Percentiles rank a stretch among this genome's conserved stretches.
Conservation (phyloP, 805 yeast genomes). For the Metschnikowia aberdeeniae region DNA sequence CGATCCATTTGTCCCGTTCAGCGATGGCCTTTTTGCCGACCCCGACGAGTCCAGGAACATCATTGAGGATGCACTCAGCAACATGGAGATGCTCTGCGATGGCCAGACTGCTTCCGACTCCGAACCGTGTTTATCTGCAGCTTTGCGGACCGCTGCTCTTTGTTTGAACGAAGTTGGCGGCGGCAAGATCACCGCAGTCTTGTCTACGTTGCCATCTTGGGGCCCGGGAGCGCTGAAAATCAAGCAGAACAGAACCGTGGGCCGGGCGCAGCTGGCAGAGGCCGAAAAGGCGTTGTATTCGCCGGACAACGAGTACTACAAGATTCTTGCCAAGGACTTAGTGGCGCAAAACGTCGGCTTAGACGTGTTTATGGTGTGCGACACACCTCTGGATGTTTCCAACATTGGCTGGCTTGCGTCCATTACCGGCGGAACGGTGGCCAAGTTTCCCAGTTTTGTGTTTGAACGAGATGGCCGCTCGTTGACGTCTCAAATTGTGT, state of each 20-base stretch:
- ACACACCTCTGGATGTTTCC: constrained; percentile 64
- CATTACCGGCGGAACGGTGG: constrained; percentile 67
- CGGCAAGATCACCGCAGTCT: constrained; percentile 72
- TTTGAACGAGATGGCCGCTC: constrained; percentile 66
- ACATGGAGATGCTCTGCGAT: constrained; percentile 46
- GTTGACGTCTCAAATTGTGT: constrained; percentile 57
- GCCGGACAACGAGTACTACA: constrained; percentile 61
- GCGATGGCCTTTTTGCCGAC: constrained; percentile 73
- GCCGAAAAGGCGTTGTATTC: constrained; percentile 49
- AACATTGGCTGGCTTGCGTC: constrained; percentile 65
- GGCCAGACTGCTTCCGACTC: constrained; percentile 39
- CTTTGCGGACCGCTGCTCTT: constrained; percentile 61
- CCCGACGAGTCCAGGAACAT: constrained; percentile 61
- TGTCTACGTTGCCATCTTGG: constrained; percentile 69
- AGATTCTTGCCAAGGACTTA: constrained; percentile 53
- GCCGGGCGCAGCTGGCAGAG: constrained; percentile 40
- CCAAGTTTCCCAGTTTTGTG: constrained; percentile 63
- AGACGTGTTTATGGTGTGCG: constrained; percentile 69
- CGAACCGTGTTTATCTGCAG: constrained; percentile 78
- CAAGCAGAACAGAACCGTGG: constrained; percentile 37
- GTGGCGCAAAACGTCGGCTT: constrained; percentile 61
- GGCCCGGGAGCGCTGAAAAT: constrained; percentile 71
- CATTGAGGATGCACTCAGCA: constrained; percentile 64
- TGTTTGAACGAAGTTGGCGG: constrained; percentile 67
- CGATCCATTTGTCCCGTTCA: constrained; percentile 80